Evolutionary conservation across 2,329 filamentous ascomycete species (phyloP).

Genomic region (Curvularia sp.): DNA sequence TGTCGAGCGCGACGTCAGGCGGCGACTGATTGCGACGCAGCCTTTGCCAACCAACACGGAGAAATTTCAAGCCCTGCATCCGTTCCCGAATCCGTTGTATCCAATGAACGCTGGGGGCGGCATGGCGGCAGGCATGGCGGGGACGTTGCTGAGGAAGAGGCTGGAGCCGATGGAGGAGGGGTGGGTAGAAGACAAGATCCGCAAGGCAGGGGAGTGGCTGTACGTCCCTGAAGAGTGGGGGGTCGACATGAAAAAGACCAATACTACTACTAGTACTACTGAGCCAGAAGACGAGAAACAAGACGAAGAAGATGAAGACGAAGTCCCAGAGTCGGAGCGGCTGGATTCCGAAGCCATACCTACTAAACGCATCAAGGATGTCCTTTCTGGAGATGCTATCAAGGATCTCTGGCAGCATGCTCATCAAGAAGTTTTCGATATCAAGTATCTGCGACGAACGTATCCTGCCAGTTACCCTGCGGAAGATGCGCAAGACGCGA

Average conservation of each 20-base stretch:
- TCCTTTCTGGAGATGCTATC: slow-evolving; percentile 31
- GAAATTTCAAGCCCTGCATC: slow-evolving; percentile 28
- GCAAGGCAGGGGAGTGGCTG: slow-evolving; percentile 41
- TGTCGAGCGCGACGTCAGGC: slow-evolving; percentile 16
- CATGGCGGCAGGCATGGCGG: slow-evolving; percentile 29
- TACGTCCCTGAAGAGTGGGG: slow-evolving; percentile 41
- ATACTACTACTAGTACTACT: not conserved
- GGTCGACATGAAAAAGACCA: slow-evolving; percentile 29
- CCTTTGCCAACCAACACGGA: slow-evolving; percentile 19
- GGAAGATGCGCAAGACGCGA: slow-evolving; percentile 12
- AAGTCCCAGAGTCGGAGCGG: slow-evolving; percentile 15
- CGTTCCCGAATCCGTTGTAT: slow-evolving; percentile 38
- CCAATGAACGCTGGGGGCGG: slow-evolving; percentile 23
- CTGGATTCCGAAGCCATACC: slow-evolving; percentile 23
- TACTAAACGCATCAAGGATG: slow-evolving; percentile 27
- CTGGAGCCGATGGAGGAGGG: slow-evolving; percentile 37
- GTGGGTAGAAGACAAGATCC: slow-evolving; percentile 40
- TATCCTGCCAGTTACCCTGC: slow-evolving; percentile 15
- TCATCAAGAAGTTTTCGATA: slow-evolving; percentile 31
- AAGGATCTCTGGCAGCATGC: slow-evolving; percentile 31
- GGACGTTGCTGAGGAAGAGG: slow-evolving; percentile 38
- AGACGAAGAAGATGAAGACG: slow-evolving; percentile 22
- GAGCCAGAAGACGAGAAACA: slow-evolving; percentile 16
- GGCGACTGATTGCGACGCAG: slow-evolving; percentile 16
- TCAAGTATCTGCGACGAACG: slow-evolving; percentile 20